phyloP scores from a whole-genome alignment of 345 rosid genomes.

The Nasturtium officinale region DNA sequence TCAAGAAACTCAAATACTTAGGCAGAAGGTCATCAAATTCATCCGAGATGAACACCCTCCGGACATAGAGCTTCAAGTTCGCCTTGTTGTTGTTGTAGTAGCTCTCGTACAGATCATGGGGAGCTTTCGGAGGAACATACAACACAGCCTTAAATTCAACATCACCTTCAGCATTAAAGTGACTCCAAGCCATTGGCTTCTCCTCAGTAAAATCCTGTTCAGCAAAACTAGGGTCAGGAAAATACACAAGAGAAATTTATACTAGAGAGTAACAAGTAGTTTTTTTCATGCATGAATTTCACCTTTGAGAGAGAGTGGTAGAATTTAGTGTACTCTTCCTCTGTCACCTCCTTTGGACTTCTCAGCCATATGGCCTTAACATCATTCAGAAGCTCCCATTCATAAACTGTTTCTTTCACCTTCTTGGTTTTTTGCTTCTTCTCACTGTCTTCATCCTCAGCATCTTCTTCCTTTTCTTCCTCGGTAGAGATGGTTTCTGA shows the following conservation, averaged over 20 bases:
- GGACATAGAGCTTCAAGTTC: slow-evolving; percentile 88
- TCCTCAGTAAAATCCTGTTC: slow-evolving; percentile 81
- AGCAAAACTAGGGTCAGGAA: slow-evolving; percentile 33
- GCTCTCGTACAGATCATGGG: slow-evolving; percentile 91
- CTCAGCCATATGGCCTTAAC: slow-evolving; percentile 98
- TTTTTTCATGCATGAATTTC: slow-evolving; percentile 10
- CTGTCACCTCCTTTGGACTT: slow-evolving; percentile 93
- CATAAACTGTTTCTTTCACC: slow-evolving; percentile 76
- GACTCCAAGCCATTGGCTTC: slow-evolving; percentile 93
- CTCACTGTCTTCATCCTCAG: slow-evolving; percentile 73
- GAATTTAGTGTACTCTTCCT: slow-evolving; percentile 89
- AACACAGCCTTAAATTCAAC: slow-evolving; percentile 93
- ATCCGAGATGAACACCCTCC: slow-evolving; percentile 96
- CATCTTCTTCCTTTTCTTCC: slow-evolving; percentile 68
- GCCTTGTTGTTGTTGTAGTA: slow-evolving; percentile 84
- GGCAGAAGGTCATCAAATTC: slow-evolving; percentile 98
- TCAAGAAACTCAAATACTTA: slow-evolving; percentile 88
- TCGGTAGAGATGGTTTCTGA: slow-evolving; percentile 61
- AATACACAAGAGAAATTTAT: slow-evolving; percentile 13
- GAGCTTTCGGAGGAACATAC: slow-evolving; percentile 96
- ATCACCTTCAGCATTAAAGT: slow-evolving; percentile 95
- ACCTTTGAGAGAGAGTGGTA: slow-evolving; percentile 91
- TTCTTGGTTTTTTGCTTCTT: slow-evolving; percentile 80
- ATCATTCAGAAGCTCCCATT: slow-evolving; percentile 96
- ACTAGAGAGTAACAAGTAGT: background rate